A percentile compares a stretch with the other conserved stretches of the same genome.
These are phyloP conservation scores for Ascoidea tarda DNA, from an alignment of 805 yeast genomes.

Conservation along the genomic window DNA sequence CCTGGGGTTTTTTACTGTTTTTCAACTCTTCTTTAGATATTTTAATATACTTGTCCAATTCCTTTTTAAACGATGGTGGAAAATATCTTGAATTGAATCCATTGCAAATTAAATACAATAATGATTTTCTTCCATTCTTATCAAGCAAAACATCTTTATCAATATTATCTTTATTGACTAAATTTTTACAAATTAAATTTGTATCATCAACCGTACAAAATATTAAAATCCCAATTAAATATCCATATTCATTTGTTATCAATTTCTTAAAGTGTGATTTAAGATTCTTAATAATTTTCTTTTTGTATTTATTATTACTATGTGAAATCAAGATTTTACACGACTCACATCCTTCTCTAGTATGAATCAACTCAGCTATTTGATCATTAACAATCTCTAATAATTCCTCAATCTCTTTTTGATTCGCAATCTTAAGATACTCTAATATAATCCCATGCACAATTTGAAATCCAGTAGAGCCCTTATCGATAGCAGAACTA, in stretches of 20 bases:
- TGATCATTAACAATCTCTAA: conserved; percentile 77
- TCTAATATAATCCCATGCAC: conserved; percentile 95
- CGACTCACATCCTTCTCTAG: conserved; percentile 88
- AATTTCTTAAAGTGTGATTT: conserved; percentile 65
- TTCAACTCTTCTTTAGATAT: conserved; percentile 27
- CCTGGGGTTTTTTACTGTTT: conserved; percentile 79
- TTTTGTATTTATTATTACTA: conserved; percentile 89
- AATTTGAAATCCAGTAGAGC: conserved; percentile 91
- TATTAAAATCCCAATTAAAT: conserved; percentile 60
- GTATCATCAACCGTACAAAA: conserved; percentile 91
- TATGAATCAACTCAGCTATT: conserved; percentile 88
- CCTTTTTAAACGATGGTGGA: conserved; percentile 52
- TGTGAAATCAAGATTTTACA: conserved; percentile 69
- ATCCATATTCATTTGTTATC: conserved; percentile 78
- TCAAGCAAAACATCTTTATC: conserved; percentile 30
- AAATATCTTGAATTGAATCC: conserved; percentile 78
- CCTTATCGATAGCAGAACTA: conserved; percentile 84
- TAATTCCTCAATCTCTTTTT: conserved; percentile 61
- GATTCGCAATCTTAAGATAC: conserved; percentile 58
- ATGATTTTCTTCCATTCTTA: conserved; percentile 80
- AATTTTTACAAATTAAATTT: conserved; percentile 62
- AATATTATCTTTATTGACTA: conserved; percentile 38
- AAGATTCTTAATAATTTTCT: conserved; percentile 54
- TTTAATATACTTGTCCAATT: conserved; percentile 44
- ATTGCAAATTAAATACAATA: conserved; percentile 52